Base-by-base conservation (phyloP, 2,329 filamentous ascomycete genomes). In the Sporothrix sp. region DNA sequence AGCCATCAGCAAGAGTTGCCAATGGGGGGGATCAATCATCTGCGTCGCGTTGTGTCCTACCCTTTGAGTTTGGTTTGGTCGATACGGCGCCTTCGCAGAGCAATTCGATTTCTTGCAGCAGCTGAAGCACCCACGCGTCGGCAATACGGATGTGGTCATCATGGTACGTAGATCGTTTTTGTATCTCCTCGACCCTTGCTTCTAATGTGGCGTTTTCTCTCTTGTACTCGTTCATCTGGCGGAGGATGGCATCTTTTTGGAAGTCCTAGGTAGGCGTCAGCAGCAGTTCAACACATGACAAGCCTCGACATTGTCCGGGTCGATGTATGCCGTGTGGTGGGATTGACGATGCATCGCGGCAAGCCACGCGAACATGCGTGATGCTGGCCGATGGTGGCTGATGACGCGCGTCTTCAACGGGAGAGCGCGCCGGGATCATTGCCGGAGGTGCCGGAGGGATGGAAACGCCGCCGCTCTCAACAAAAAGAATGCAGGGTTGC, bases 171-270 rank as follows among this genome's bases (percentile, higher is more conserved):
- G 85, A 80, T 62, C 81, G 79, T 65, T 88, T 89, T 57, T 86
- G 79, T 56, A 94, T 72, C 58, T 95, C 86, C 63, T 84, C 84
- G 55, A 96, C 73, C 62, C 87, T 85, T 52, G 80, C 74, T 70
- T 97, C 90, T 56, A 94, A 72, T 36, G 85, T 85, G 52, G 78
- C 75, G 65, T 89, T 90, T 65, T 95, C 88, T 60, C 93, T 83
- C 70, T 95, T 95, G 69, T 95, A 96, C 69, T 97, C 93, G 64
- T 89, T 87, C 89, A 98, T 95, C 70, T 96, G 91, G 52, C 94
- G 87, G 62, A 87, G 84, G 65, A 98, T 95, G 57, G 93, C 93
- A 72, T 95, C 93, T 71, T 97, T 98, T 70, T 91, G 86, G 62
- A 85, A 93, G 64, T 85, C 81, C 88, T 94, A 68, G 60, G 66